Evolutionary conservation across 2,329 filamentous ascomycete species (phyloP).

Genomic region (Fusarium sp.): DNA sequence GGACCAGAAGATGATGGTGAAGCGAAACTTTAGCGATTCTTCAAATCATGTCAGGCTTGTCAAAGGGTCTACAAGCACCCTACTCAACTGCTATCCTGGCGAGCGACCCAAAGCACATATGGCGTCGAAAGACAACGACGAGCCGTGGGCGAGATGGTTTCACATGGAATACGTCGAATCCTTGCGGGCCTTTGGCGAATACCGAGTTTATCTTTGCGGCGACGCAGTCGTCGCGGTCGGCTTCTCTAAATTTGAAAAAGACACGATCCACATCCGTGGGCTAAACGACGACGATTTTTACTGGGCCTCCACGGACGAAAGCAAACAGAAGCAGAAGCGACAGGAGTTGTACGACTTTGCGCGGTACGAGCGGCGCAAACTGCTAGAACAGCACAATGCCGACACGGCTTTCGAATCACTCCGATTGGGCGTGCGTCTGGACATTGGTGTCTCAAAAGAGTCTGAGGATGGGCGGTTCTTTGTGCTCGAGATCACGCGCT

Average conservation of each 20-base stretch:
- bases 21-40: neutral
- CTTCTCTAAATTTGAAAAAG: neutral
- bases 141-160: neutral
- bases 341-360: conserved; percentile 1
- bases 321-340: neutral
- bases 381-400: neutral
- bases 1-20: neutral
- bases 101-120: neutral
- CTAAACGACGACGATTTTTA: neutral
- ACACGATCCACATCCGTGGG: neutral
- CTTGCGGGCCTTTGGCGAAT: neutral
- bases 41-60: neutral
- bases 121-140: neutral
- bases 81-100: neutral
- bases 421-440: neutral
- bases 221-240: neutral
- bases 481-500: conserved; percentile 1
- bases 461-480: conserved; percentile 6
- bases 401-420: neutral
- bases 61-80: neutral
- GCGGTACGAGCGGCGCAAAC: neutral
- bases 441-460: conserved; percentile 2
- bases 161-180: conserved; percentile 1
- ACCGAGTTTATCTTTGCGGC: conserved; percentile 2
- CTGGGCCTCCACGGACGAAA: neutral